Evolutionary conservation across 345 rosid species (phyloP).

Genomic region (Microthlaspi erraticum): DNA sequence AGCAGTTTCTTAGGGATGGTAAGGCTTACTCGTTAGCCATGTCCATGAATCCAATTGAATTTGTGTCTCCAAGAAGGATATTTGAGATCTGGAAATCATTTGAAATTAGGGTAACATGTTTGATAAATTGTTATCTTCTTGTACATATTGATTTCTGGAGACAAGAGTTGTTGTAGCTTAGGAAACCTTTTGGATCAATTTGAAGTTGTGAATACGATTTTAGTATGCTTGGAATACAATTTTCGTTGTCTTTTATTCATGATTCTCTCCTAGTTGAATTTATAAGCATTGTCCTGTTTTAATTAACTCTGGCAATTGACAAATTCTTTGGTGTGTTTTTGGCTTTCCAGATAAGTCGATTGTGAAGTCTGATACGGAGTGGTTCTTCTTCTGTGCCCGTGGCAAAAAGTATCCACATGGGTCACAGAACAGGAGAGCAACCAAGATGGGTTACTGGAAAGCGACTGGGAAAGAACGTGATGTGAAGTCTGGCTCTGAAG

Average conservation of each 20-base stretch:
- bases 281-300: not conserved
- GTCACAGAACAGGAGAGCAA: constrained; percentile 78
- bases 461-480: constrained; percentile 91
- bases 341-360: constrained; percentile 56
- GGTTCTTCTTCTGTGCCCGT: constrained; percentile 89
- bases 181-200: not conserved
- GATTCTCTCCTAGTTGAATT: not conserved
- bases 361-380: constrained; percentile 72
- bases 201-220: not conserved
- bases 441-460: constrained; percentile 89
- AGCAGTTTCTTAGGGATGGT: constrained; percentile 4
- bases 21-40: constrained; percentile 8
- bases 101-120: constrained; percentile 16
- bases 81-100: not conserved
- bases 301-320: not conserved
- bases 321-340: not conserved
- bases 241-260: not conserved
- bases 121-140: constrained; percentile 11
- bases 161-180: not conserved
- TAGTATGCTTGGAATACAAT: not conserved
- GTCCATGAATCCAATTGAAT: not conserved
- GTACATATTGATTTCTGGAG: not conserved
- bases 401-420: constrained; percentile 92
- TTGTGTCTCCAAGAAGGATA: not conserved
- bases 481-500: constrained; percentile 61